Conservation (phyloP, 352 stramenopile genomes). For the Detonula confervacea region DNA sequence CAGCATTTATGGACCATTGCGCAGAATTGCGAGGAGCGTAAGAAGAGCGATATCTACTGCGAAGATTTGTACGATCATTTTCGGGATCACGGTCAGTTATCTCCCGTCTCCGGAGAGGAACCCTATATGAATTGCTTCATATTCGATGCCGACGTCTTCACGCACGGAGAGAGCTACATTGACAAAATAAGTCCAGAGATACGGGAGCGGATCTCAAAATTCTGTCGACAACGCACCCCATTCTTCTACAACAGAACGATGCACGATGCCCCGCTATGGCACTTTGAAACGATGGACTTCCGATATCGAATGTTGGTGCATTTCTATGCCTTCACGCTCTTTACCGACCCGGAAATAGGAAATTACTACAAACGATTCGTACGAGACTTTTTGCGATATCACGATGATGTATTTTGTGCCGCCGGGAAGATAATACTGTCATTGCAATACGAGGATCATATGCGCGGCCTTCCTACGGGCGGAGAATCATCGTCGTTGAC, state of each 20-base stretch:
- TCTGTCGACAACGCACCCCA: constrained; percentile 55
- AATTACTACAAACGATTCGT: constrained; percentile 83
- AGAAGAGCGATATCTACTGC: constrained; percentile 52
- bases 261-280: constrained; percentile 61
- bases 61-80: constrained; percentile 65
- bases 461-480: constrained; percentile 15
- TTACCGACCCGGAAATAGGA: constrained; percentile 76
- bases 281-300: constrained; percentile 56
- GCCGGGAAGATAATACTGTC: constrained; percentile 77
- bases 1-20: constrained; percentile 33
- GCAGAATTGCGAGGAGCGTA: constrained; percentile 36
- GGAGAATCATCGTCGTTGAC: not conserved
- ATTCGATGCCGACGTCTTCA: constrained; percentile 68
- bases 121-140: constrained; percentile 61
- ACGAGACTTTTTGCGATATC: constrained; percentile 85
- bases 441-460: constrained; percentile 63
- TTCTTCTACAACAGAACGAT: constrained; percentile 64
- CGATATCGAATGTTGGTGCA: constrained; percentile 67
- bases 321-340: constrained; percentile 82
- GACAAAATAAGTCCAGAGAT: constrained; percentile 48
- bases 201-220: constrained; percentile 40
- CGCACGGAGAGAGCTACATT: constrained; percentile 27
- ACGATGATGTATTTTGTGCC: constrained; percentile 85
- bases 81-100: constrained; percentile 43
- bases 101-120: constrained; percentile 38